Base-by-base conservation (phyloP, 176 grass and related monocot genomes). In the Cocos nucifera region DNA sequence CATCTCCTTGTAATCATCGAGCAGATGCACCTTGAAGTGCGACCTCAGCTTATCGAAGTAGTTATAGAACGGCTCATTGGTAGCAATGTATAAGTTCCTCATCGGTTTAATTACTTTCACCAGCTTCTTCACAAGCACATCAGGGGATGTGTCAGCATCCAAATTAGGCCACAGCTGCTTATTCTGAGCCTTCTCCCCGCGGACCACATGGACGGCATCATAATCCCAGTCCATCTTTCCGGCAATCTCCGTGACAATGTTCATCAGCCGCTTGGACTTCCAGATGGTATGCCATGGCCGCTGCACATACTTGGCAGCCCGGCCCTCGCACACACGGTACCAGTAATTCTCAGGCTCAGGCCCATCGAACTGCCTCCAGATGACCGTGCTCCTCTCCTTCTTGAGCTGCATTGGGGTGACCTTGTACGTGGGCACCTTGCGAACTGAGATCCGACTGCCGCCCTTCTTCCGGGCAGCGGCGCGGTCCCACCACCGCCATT, bases 261-360 rank as follows among this genome's bases (percentile, higher is more conserved):
- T 86, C 93, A 92, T 98, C 67, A 98, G 58, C 27, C 83, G 78
- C 78, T 92, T 88, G 0, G 86, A 91, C 57, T 92, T 98, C 93
- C 93, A 92, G 27, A 98, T 92, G 39, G 84, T 69, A 28, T 85
- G 76, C 93, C 87, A 92, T 4, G 93, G 93, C 67, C 93, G 66
- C 54, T 98, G 87, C 26, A 92, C 78, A 69, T 80, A 80, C 56
- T 85, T 85, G 49, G 87, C 81, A 1, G 84, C 70, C 21, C 84
- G 56, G 12, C 93, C 93, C 75, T 98, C 93, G 10, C 93, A 98
- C 15, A 98, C 93, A 30, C 93, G 59, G 63, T 98, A 98, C 93
- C 93, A 98, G 72, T 98, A 98, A 59, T 92, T 98, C 73, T 98
- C 93, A 0, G 93, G 93, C 75, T 98, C 93, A 4, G 80, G 73